Percentiles rank a stretch among this genome's conserved stretches.
phyloP scores from a whole-genome alignment of 345 rosid genomes.

The Pistacia atlantica region DNA sequence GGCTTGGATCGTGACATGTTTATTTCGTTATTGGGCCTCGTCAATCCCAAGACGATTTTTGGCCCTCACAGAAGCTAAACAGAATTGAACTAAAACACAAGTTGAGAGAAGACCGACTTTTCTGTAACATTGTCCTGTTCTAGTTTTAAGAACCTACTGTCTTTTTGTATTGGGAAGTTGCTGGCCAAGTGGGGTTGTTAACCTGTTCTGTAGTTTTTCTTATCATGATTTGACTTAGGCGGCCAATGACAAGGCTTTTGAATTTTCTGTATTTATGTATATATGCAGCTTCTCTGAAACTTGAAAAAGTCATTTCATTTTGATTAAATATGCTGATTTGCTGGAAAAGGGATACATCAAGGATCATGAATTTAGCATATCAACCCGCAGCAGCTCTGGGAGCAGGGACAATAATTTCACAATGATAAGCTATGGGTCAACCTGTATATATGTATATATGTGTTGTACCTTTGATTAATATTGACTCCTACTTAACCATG shows the following conservation, averaged over 20 bases:
- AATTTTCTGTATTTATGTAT: not conserved
- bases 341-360: slow-evolving; percentile 15
- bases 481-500: no score
- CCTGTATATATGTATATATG: no score
- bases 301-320: not conserved
- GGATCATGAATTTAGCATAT: slow-evolving; percentile 6
- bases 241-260: not conserved
- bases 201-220: not conserved
- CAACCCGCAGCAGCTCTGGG: not conserved
- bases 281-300: not conserved
- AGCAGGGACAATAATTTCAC: not conserved
- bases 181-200: not conserved
- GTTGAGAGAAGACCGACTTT: not conserved
- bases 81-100: no score
- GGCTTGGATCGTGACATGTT: no score
- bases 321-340: slow-evolving; percentile 9
- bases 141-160: no score
- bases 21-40: no score
- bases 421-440: not conserved
- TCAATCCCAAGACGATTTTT: no score
- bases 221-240: no score
- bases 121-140: not conserved
- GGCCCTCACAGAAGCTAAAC: no score
- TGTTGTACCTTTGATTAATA: no score
- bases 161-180: not conserved